Conservation (phyloP, 192 early-diverging fungal species). For the Podila clonocystis region DNA sequence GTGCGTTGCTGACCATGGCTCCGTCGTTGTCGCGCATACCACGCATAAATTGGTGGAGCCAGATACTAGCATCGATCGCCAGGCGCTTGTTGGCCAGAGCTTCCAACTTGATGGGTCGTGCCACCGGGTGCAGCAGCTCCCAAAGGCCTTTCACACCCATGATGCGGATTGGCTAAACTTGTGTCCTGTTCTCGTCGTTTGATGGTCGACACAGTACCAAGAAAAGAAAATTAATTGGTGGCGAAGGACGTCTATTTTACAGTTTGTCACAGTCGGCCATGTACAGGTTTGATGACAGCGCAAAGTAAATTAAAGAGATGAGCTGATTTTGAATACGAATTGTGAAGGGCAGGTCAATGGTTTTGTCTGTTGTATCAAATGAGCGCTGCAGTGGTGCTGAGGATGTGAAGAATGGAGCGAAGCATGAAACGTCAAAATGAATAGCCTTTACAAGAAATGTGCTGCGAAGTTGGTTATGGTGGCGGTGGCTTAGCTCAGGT, state of each 20-base stretch:
- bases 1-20: constrained; percentile 81
- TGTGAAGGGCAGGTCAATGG: too few relatives aligned
- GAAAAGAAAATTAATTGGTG: background rate
- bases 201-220: too few relatives aligned
- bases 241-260: too few relatives aligned
- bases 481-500: background rate
- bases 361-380: too few relatives aligned
- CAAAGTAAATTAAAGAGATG: too few relatives aligned
- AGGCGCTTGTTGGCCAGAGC: constrained; percentile 76
- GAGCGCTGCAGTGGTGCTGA: background rate
- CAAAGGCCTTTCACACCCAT: constrained; percentile 98
- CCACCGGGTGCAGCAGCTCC: constrained; percentile 83
- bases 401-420: too few relatives aligned
- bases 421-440: too few relatives aligned
- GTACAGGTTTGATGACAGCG: too few relatives aligned
- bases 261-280: too few relatives aligned
- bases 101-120: constrained; percentile 83
- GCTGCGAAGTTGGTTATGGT: background rate
- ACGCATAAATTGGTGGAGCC: constrained; percentile 97
- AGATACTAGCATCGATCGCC: constrained; percentile 96
- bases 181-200: too few relatives aligned
- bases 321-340: too few relatives aligned
- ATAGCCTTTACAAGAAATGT: too few relatives aligned
- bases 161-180: background rate
- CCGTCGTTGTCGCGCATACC: constrained; percentile 94